Evolutionary conservation across 208 protist genomes (phyloP).

Genomic region (Porcisia hertigi): DNA sequence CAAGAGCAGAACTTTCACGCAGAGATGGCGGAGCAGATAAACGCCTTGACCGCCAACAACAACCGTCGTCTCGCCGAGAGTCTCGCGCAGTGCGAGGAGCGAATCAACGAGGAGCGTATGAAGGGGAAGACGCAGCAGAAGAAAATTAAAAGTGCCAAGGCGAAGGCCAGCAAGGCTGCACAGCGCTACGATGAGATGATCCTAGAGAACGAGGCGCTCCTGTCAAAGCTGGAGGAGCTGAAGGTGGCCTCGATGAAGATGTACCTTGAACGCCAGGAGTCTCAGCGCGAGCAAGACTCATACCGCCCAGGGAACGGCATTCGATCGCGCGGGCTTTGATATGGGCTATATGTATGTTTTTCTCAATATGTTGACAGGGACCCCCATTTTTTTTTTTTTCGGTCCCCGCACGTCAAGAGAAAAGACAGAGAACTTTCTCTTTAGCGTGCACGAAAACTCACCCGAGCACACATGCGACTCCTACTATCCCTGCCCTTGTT

Average conservation of each 20-base stretch:
- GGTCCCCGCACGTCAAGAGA: background rate
- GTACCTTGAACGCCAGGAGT: slow-evolving; percentile 87
- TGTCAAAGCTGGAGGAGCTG: slow-evolving; percentile 85
- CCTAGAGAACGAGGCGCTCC: slow-evolving; percentile 86
- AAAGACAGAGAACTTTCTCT: background rate
- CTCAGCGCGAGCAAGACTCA: slow-evolving; percentile 68
- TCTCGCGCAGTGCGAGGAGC: slow-evolving; percentile 76
- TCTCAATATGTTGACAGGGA: background rate
- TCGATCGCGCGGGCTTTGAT: slow-evolving; percentile 51
- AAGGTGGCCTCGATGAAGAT: slow-evolving; percentile 92
- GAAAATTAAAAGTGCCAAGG: slow-evolving; percentile 87
- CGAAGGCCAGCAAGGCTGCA: slow-evolving; percentile 73
- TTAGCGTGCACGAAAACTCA: background rate
- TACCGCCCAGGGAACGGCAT: slow-evolving; percentile 48
- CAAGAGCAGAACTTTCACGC: slow-evolving; percentile 70
- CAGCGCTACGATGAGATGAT: slow-evolving; percentile 94
- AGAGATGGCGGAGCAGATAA: slow-evolving; percentile 80
- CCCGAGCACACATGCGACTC: background rate
- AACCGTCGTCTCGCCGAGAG: slow-evolving; percentile 86
- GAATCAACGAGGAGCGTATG: slow-evolving; percentile 76
- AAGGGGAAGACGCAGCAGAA: slow-evolving; percentile 84
- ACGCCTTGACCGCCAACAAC: slow-evolving; percentile 75
- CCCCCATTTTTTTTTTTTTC: background rate
- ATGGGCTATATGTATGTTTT: slow-evolving; percentile 7
- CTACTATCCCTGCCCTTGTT: background rate